Conservation (phyloP, 768 basidiomycete species). For the Suillus discolor region DNA sequence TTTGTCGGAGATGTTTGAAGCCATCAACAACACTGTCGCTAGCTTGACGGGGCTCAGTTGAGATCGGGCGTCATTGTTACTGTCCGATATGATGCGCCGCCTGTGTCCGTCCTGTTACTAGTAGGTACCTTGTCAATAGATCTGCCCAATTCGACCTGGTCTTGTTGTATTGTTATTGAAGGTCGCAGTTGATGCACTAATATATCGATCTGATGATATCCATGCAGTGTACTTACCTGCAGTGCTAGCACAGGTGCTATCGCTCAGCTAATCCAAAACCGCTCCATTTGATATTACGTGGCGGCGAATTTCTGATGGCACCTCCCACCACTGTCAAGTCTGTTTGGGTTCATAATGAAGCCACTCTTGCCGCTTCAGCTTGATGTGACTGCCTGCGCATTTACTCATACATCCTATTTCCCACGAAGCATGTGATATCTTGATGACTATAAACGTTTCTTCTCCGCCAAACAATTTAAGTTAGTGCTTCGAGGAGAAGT, state of each 20-base stretch:
- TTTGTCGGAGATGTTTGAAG: constrained; percentile 28
- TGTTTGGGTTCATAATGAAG: neutral
- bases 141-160: neutral
- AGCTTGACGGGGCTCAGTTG: constrained; percentile 7
- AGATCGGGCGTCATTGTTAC: neutral
- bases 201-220: neutral
- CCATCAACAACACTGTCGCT: constrained; percentile 29
- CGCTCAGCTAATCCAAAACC: neutral
- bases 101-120: neutral
- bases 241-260: neutral
- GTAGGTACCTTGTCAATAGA: neutral
- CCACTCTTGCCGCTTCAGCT: neutral
- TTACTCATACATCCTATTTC: neutral
- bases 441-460: no score
- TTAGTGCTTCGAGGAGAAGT: no score
- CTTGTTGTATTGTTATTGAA: neutral
- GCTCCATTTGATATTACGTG: neutral
- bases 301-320: neutral
- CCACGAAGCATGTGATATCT: no score
- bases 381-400: neutral
- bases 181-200: neutral
- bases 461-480: no score
- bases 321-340: neutral
- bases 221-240: neutral
- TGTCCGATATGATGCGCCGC: neutral